Evolutionary conservation across 495 filamentous ascomycete species (phyloP), one percentile per base, ranked within the genome.

Genomic region (Talaromyces thailandensis): DNA sequence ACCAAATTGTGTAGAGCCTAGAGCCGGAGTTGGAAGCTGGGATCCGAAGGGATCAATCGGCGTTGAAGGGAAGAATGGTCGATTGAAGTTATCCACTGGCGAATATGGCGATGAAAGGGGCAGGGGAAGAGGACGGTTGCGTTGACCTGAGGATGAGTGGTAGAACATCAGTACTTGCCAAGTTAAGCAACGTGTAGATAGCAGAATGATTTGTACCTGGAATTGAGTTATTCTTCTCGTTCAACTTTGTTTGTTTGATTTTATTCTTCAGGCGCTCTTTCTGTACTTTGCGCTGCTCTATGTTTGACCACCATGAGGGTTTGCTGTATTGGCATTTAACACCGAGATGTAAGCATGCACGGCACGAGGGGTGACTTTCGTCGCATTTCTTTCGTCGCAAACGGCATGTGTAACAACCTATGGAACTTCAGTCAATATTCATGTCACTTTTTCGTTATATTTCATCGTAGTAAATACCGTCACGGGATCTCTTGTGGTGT

Each of bases 311-410:
- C 94, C 94, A 98, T 11, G 94, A 93, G 70, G 93, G 81, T 82
- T 96, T 96, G n/a, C n/a, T n/a, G 76, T 97, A 98, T 79, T 98
- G 91, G 75, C 94, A 98, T 63, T 78, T 78, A 24, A 98, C 82
- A 9, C 86, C 85, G 48, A 98, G 85, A 68, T 96, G 89, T 70
- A 84, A 88, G 83, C 94, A 98, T 56, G 93, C 91, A 57, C 84
- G 84, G 79, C 94, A 98, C 64, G 85, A 79, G 40, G 91, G 89
- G 67, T 89, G 89, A 60, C 86, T 88, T 75, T 98, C 94, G 71
- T 98, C 93, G 77, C 94, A 98, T 84, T 98, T 98, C 84, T 98
- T 97, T 68, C 94, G 76, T 70, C 94, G 86, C 64, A 98, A 75
- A 68, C 94, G 88, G 80, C 94, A 98, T 60, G 93, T 98, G 75